phyloP scores from a whole-genome alignment of 768 basidiomycete species.

The Ephemerocybe angulata region DNA sequence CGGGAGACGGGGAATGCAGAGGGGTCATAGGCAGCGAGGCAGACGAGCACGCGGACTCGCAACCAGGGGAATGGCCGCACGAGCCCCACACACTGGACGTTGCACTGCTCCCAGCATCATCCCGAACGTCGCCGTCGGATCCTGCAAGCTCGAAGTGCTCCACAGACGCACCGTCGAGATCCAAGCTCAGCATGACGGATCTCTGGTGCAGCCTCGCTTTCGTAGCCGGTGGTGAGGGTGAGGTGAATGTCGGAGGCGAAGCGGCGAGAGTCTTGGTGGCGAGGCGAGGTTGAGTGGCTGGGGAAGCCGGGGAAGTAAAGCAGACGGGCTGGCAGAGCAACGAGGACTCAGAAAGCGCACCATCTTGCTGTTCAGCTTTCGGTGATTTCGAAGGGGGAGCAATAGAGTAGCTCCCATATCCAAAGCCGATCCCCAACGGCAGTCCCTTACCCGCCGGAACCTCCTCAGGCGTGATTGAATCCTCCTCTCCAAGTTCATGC shows the following conservation, averaged over 20 bases:
- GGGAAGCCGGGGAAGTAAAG: background rate
- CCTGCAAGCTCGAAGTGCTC: background rate
- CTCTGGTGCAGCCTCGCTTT: background rate
- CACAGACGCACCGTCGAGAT: background rate
- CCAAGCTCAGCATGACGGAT: background rate
- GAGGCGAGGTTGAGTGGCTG: background rate
- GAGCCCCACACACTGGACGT: too few species aligned
- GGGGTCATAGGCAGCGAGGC: constrained; percentile 1
- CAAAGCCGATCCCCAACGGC: background rate
- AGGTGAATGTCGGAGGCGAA: background rate
- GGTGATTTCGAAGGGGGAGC: background rate
- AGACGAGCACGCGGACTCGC: background rate
- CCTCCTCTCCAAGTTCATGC: background rate
- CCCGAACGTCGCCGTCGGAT: too few species aligned
- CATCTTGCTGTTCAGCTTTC: background rate
- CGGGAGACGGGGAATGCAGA: background rate
- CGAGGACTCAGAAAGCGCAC: background rate
- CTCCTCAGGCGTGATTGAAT: background rate
- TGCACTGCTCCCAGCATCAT: too few species aligned
- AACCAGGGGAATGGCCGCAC: background rate
- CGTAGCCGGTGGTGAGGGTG: background rate
- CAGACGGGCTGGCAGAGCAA: constrained; percentile 7
- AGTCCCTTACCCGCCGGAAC: background rate
- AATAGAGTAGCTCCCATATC: constrained; percentile 3
- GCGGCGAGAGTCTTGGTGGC: constrained; percentile 5